Conservation (phyloP, 352 stramenopile genomes). For the Pythium biforme region DNA sequence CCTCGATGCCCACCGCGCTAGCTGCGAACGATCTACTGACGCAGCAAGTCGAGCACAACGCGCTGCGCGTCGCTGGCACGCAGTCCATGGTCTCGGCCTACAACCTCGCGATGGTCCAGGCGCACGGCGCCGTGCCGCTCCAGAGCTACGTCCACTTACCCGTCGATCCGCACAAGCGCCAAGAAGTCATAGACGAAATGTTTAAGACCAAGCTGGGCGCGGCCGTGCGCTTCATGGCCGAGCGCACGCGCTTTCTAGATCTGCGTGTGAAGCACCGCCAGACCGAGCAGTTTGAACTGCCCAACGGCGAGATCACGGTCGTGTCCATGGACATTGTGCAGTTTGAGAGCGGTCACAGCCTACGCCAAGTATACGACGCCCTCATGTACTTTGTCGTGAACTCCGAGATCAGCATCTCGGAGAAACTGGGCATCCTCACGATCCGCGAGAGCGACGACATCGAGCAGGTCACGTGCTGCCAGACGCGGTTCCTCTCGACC, state of each 20-base stretch:
- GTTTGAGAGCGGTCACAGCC: constrained; percentile 11
- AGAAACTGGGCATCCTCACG: constrained; percentile 11
- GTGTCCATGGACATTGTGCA: constrained; percentile 4
- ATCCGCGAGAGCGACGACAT: constrained; percentile 17
- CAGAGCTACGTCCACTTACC: constrained; percentile 18
- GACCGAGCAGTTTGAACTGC: constrained; percentile 6
- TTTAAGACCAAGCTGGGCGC: constrained; percentile 1
- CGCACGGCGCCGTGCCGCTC: constrained; percentile 1
- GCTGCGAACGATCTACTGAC: too few species aligned
- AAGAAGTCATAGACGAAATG: background rate
- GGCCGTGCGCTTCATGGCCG: constrained; percentile 7
- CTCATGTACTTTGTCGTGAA: constrained; percentile 9
- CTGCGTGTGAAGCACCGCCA: constrained; percentile 18
- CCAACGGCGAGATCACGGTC: background rate
- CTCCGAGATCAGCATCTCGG: constrained; percentile 16
- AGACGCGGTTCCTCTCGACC: constrained; percentile 3
- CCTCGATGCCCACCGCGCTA: background rate
- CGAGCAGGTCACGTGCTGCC: background rate
- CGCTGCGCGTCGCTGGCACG: constrained; percentile 8
- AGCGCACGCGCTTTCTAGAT: constrained; percentile 17
- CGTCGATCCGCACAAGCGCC: background rate
- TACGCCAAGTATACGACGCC: constrained; percentile 17
- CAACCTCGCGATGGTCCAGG: constrained; percentile 1
- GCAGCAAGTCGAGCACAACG: too few species aligned
- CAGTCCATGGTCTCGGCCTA: constrained; percentile 24